Conservation (phyloP, 257 asterid genomes). For the Lycium ferocissimum region DNA sequence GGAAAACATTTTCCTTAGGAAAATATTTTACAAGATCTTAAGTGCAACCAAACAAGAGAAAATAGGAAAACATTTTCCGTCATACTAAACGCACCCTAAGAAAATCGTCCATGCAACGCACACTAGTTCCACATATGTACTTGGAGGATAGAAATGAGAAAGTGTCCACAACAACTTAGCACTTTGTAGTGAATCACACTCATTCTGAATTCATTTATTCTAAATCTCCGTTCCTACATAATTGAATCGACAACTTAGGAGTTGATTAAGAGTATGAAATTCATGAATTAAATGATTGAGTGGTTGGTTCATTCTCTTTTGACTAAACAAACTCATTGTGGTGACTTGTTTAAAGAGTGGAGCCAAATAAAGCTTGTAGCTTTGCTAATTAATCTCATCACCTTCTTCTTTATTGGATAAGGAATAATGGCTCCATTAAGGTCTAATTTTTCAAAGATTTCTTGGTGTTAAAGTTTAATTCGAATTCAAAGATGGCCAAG, state of each 20-base stretch:
- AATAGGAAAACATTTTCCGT: too few species aligned
- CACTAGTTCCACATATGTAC: too few species aligned
- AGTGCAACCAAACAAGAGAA: too few species aligned
- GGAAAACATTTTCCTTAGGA: too few species aligned
- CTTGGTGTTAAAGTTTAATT: constrained; percentile 44
- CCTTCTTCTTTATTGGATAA: constrained; percentile 31
- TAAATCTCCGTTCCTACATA: background rate
- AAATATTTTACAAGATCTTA: too few species aligned
- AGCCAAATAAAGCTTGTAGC: constrained; percentile 13
- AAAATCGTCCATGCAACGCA: too few species aligned
- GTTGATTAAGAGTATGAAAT: constrained; percentile 14
- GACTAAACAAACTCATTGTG: constrained; percentile 15
- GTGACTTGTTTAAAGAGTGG: background rate
- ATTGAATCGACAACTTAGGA: background rate
- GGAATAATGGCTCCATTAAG: constrained; percentile 40
- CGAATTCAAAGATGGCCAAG: constrained; percentile 13
- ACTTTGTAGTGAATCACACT: background rate
- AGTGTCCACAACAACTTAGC: too few species aligned
- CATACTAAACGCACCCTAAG: too few species aligned
- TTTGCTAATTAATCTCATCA: constrained; percentile 28
- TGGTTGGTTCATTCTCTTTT: constrained; percentile 14
- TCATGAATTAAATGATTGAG: constrained; percentile 23
- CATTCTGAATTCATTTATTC: background rate
- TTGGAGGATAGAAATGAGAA: too few species aligned
- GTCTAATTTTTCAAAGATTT: constrained; percentile 44